Conservation (phyloP, 1,284 basidiomycete species). For the Sporisorium sorghi region DNA sequence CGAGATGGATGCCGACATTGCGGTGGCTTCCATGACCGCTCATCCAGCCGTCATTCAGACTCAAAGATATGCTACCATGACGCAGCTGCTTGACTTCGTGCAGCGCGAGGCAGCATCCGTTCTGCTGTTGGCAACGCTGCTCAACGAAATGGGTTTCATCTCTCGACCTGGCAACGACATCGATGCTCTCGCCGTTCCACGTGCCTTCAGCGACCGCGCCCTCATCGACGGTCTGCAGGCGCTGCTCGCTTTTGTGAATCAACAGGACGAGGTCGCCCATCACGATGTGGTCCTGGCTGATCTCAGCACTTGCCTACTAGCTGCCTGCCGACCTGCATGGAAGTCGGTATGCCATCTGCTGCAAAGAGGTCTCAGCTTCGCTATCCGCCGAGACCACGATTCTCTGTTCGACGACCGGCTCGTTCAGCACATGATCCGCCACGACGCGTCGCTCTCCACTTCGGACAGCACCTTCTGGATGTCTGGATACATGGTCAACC, state of each 20-base stretch:
- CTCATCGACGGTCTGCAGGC: conserved; percentile 50
- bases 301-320: conserved; percentile 40
- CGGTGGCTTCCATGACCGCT: conserved; percentile 9
- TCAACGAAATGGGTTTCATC: conserved; percentile 24
- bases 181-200: background rate
- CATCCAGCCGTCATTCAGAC: conserved; percentile 9
- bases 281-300: conserved; percentile 21
- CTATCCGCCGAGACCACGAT: conserved; percentile 30
- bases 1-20: conserved; percentile 37
- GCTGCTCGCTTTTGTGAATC: conserved; percentile 35
- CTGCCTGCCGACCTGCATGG: conserved; percentile 42
- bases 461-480: conserved; percentile 41
- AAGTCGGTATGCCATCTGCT: conserved; percentile 30
- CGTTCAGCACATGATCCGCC: conserved; percentile 31
- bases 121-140: conserved; percentile 23
- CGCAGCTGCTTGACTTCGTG: conserved; percentile 27
- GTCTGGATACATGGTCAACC: conserved; percentile 18
- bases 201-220: conserved; percentile 29
- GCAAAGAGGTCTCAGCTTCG: conserved; percentile 43
- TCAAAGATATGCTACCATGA: conserved; percentile 27
- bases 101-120: conserved; percentile 25
- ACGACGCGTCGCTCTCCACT: conserved; percentile 27
- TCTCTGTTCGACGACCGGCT: conserved; percentile 40
- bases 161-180: background rate
- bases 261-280: conserved; percentile 19